Evolutionary conservation across 164 flowering plant genomes (phyloP), one percentile per base, ranked within the genome.

Genomic region (Aristolochia fimbriata): DNA sequence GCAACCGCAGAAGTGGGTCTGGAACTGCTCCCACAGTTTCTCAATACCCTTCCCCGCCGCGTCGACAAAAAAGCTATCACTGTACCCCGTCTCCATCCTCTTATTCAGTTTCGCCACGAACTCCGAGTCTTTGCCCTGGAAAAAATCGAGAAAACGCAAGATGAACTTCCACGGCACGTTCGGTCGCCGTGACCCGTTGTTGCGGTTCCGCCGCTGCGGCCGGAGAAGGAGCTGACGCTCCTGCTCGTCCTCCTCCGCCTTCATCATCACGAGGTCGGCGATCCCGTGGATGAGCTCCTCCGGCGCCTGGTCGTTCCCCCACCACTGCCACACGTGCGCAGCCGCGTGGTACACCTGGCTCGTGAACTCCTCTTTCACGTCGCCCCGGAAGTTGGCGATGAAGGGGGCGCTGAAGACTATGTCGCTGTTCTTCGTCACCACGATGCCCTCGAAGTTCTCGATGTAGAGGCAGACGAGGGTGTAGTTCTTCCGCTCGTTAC

Each of bases 301-400:
- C 0, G 78, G 81, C 0, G 86, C 69, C 47, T 68, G 65, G 0
- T 81, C 81, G 15, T 65, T 74, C 2, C 86, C 91, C 10, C 72
- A 62, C 88, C 91, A 83, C 62, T 88, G 96, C 93, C 93, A 88
- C 0, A 80, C 41, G 23, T 84, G 92, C 0, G 81, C 66, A 65
- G 68, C 55, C 62, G 85, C 87, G 33, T 87, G 95, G 65, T 80
- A 85, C 0, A 83, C 13, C 1, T 83, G 77, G 0, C 91, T 85
- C 0, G 76, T 72, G 59, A 85, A 17, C 58, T 83, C 93, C 43
- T 53, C 63, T 62, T 57, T 80, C 27, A 83, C 62, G 25, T 86
- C 81, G 15, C 86, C 87, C 0, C 65, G 12, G 70, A 65, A 78
- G 21, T 64, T 46, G 0, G 45, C 74, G 1, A 83, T 62, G 62